phyloP scores from a whole-genome alignment of 495 filamentous ascomycete species.

The Tricharina praecox region DNA sequence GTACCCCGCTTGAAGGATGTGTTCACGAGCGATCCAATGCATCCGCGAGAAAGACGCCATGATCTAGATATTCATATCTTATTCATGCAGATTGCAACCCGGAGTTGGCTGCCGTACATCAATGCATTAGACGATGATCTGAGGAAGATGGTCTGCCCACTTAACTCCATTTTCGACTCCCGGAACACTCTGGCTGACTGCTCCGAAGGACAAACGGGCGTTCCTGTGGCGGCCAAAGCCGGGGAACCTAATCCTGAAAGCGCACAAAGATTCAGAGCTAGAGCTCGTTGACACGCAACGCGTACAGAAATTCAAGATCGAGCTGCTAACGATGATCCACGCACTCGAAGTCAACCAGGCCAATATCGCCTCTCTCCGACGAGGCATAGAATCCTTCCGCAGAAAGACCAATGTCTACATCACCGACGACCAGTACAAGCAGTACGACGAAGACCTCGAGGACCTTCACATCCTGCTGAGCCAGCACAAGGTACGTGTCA shows the following conservation, averaged over 20 bases:
- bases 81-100: too few relatives aligned
- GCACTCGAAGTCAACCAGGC: constrained; percentile 2
- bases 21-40: too few relatives aligned
- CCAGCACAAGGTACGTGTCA: constrained; percentile 3
- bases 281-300: constrained; percentile 10
- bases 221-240: constrained; percentile 2
- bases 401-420: background rate
- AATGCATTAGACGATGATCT: too few relatives aligned
- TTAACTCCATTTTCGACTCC: too few relatives aligned
- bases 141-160: too few relatives aligned
- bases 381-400: background rate
- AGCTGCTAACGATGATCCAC: constrained; percentile 1
- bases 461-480: background rate
- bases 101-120: too few relatives aligned
- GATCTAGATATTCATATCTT: too few relatives aligned
- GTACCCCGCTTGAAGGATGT: too few relatives aligned
- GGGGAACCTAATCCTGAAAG: background rate
- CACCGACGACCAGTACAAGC: background rate
- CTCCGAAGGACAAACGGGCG: constrained; percentile 5
- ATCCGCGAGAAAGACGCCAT: too few relatives aligned
- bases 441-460: background rate
- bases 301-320: constrained; percentile 9
- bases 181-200: too few relatives aligned
- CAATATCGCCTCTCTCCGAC: background rate
- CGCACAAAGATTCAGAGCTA: background rate